Conservation (phyloP, 345 rosid genomes). For the Linum usitatissimum region DNA sequence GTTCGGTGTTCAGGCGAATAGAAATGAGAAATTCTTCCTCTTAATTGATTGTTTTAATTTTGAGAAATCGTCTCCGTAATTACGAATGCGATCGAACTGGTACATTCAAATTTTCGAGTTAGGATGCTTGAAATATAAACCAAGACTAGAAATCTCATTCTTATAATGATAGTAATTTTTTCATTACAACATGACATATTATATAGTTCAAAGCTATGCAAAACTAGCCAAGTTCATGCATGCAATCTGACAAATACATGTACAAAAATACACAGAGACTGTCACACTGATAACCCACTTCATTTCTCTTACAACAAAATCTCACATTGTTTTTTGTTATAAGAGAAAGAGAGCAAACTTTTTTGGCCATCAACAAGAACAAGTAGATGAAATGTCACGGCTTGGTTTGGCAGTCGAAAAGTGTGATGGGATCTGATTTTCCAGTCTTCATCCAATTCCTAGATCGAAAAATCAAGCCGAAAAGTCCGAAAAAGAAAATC, state of each 20-base stretch:
- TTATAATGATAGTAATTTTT: background rate
- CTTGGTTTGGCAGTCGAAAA: too few relatives aligned
- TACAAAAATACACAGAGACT: background rate
- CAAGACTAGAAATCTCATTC: background rate
- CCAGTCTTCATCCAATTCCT: too few relatives aligned
- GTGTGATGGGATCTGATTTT: too few relatives aligned
- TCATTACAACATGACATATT: background rate
- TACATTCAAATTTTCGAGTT: too few relatives aligned
- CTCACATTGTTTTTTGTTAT: background rate
- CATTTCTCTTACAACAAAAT: constrained; percentile 9
- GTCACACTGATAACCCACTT: constrained; percentile 1
- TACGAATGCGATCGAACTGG: too few relatives aligned
- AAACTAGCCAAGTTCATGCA: background rate
- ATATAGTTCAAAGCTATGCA: background rate
- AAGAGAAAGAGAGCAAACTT: constrained; percentile 19
- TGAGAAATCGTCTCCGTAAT: too few relatives aligned
- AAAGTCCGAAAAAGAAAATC: constrained; percentile 4
- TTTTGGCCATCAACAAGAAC: background rate
- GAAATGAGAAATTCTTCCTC: too few relatives aligned
- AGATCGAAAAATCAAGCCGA: background rate
- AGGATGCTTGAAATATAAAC: background rate
- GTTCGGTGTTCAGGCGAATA: too few relatives aligned
- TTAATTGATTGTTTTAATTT: too few relatives aligned
- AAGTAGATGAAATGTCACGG: background rate
- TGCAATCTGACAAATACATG: background rate